Conservation (phyloP, 1,139 yeast genomes). For the Eremothecium sinecaudum region DNA sequence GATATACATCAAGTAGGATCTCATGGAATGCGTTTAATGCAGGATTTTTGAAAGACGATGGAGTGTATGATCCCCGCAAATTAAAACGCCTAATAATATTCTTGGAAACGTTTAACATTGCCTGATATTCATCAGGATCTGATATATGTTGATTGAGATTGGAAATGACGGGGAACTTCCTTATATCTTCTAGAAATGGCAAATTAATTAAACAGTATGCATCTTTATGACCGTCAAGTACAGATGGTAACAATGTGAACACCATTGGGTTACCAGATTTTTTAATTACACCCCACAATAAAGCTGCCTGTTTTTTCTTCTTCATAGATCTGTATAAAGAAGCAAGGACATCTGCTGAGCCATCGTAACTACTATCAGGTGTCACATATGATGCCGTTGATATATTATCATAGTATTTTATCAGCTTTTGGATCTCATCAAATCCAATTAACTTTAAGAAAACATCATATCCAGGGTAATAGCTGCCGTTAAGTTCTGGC, state of each 20-base stretch:
- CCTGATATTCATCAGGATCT: constrained; percentile 26
- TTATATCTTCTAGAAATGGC: constrained; percentile 59
- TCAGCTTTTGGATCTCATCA: constrained; percentile 34
- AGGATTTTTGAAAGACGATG: constrained; percentile 57
- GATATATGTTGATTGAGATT: background rate
- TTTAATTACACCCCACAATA: constrained; percentile 64
- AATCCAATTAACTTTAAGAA: constrained; percentile 59
- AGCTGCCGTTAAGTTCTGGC: constrained; percentile 17
- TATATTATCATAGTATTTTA: constrained; percentile 46
- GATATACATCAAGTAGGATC: constrained; percentile 52
- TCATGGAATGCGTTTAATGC: constrained; percentile 56
- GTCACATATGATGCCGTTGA: constrained; percentile 51
- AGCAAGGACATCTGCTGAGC: constrained; percentile 60
- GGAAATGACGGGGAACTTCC: constrained; percentile 32
- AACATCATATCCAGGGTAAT: constrained; percentile 34
- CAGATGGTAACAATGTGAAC: constrained; percentile 53
- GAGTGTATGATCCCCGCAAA: constrained; percentile 43
- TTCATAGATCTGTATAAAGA: constrained; percentile 56
- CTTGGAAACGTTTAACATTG: constrained; percentile 33
- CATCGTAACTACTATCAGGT: constrained; percentile 47
- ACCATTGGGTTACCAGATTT: constrained; percentile 47
- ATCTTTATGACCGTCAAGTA: constrained; percentile 28
- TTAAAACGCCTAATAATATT: constrained; percentile 36
- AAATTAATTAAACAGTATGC: constrained; percentile 52
- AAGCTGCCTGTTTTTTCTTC: constrained; percentile 46